Evolutionary conservation across 129 eudicot species (phyloP).

Genomic region (Solidago caesia): DNA sequence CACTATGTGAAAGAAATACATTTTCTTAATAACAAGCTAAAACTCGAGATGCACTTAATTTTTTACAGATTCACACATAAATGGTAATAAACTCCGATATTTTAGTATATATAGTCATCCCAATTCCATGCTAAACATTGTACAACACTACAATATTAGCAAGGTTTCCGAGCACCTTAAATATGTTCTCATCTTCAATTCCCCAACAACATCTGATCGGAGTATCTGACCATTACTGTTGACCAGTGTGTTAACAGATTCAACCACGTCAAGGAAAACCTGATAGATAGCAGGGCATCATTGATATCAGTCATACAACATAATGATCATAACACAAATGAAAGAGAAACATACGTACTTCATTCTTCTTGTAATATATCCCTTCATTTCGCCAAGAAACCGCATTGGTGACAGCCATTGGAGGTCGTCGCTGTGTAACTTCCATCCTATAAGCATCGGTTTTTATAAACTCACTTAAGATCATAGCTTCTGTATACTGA

Average conservation of each 20-base stretch:
- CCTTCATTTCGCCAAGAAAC: slow-evolving; percentile 93
- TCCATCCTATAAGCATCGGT: slow-evolving; percentile 82
- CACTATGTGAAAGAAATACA: slow-evolving; percentile 35
- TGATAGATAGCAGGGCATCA: slow-evolving; percentile 20
- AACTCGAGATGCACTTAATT: not conserved
- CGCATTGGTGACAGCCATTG: slow-evolving; percentile 97
- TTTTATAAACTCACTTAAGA: slow-evolving; percentile 87
- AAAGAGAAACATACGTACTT: slow-evolving; percentile 37
- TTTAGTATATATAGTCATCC: not conserved
- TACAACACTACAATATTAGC: not conserved
- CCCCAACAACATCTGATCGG: slow-evolving; percentile 80
- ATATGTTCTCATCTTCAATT: slow-evolving; percentile 79
- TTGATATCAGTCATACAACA: not conserved
- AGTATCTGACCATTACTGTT: slow-evolving; percentile 77
- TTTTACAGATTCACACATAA: too few relatives aligned
- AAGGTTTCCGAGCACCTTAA: slow-evolving; percentile 45
- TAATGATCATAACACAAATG: slow-evolving; percentile 2
- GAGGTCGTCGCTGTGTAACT: slow-evolving; percentile 65
- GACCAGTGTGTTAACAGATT: slow-evolving; percentile 70
- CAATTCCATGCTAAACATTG: not conserved
- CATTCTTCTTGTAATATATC: slow-evolving; percentile 66
- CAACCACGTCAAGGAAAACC: slow-evolving; percentile 87
- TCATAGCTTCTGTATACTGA: slow-evolving; percentile 79
- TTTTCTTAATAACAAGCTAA: not conserved
- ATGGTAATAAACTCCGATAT: too few relatives aligned